Conservation (phyloP, 2,329 filamentous ascomycete species). For the Diaporthe eres region DNA sequence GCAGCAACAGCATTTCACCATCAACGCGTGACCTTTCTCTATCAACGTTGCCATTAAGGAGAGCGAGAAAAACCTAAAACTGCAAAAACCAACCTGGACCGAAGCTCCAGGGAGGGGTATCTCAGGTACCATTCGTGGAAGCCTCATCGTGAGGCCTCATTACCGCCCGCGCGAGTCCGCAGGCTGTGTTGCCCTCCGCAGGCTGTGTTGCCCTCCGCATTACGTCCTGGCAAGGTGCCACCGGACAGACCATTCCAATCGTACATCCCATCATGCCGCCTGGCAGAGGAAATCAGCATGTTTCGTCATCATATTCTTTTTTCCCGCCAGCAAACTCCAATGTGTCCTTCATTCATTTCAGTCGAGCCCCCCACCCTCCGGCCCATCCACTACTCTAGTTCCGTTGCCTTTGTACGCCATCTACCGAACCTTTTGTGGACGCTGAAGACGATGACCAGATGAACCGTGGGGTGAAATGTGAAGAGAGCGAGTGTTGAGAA, state of each 20-base stretch:
- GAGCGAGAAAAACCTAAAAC: constrained; percentile 39
- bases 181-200: constrained; percentile 32
- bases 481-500: constrained; percentile 28
- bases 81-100: constrained; percentile 38
- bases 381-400: constrained; percentile 23
- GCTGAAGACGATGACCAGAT: constrained; percentile 27
- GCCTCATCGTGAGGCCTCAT: constrained; percentile 39
- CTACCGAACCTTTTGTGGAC: constrained; percentile 12
- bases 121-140: constrained; percentile 41
- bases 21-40: constrained; percentile 22
- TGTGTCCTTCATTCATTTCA: constrained; percentile 36
- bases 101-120: constrained; percentile 42
- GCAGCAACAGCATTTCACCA: not conserved
- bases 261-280: constrained; percentile 37
- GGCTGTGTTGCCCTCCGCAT: constrained; percentile 35
- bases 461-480: constrained; percentile 29
- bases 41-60: constrained; percentile 37
- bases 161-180: constrained; percentile 28
- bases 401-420: constrained; percentile 31
- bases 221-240: constrained; percentile 36
- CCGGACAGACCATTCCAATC: constrained; percentile 15
- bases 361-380: no score
- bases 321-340: constrained; percentile 36
- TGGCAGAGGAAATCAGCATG: constrained; percentile 35
- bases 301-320: constrained; percentile 31